Evolutionary conservation across 2,329 filamentous ascomycete species (phyloP).

Genomic region (Colletotrichum sp.): DNA sequence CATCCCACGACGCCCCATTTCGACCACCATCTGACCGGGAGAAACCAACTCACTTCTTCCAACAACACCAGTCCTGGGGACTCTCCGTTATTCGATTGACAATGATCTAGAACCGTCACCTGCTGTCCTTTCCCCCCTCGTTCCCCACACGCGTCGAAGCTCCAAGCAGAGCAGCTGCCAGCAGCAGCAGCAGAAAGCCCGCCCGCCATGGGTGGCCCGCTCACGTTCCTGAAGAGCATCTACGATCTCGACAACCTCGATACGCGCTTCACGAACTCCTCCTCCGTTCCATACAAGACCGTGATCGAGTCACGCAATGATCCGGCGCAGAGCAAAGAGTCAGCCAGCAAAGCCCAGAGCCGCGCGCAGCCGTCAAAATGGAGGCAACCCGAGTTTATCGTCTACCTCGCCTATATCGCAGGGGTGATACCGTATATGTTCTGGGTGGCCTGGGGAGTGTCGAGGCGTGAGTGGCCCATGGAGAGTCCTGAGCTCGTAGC

Average conservation of each 20-base stretch:
- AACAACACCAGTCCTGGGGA: not conserved
- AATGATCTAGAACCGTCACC: not conserved
- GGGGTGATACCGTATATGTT: conserved; percentile 84
- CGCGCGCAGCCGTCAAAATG: conserved; percentile 73
- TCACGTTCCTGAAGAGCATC: conserved; percentile 54
- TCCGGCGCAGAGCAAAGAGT: conserved; percentile 40
- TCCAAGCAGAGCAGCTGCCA: not conserved
- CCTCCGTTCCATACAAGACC: conserved; percentile 69
- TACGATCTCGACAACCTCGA: conserved; percentile 70
- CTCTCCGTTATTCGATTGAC: not conserved
- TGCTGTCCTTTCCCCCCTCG: not conserved
- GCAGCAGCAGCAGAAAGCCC: not conserved
- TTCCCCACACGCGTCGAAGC: not conserved
- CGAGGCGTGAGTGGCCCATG: conserved; percentile 64
- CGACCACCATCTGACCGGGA: not conserved
- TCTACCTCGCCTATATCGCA: conserved; percentile 77
- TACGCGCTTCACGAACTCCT: conserved; percentile 70
- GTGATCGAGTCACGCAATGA: conserved; percentile 54
- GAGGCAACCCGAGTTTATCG: conserved; percentile 83
- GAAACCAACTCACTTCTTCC: not conserved
- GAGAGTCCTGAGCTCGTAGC: not conserved
- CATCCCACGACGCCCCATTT: not conserved
- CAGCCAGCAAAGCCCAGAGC: conserved; percentile 46
- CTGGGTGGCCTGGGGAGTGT: conserved; percentile 86
- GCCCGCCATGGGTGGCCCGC: conserved; percentile 42